Conservation (phyloP, 768 basidiomycete genomes). For the Lentinula boryana region DNA sequence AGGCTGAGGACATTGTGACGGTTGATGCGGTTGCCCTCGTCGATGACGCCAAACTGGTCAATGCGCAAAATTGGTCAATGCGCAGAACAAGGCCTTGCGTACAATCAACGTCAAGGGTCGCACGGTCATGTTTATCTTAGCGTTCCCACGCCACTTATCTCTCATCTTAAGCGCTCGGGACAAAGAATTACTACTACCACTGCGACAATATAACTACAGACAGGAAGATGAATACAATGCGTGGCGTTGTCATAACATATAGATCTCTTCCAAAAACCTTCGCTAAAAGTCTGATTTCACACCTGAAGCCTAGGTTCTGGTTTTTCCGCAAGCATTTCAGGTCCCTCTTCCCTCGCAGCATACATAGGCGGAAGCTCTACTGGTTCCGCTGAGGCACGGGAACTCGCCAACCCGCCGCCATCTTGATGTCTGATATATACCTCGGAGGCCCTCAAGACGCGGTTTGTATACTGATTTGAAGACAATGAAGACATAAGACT, state of each 20-base stretch:
- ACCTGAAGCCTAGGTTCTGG: not conserved
- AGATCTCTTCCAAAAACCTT: too few species aligned
- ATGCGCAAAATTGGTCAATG: slow-evolving; percentile 3
- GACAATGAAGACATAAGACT: not conserved
- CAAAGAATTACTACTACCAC: too few species aligned
- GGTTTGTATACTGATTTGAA: not conserved
- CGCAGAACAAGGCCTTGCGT: not conserved
- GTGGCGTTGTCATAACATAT: too few species aligned
- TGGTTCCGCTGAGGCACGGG: not conserved
- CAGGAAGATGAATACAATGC: too few species aligned
- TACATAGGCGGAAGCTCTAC: not conserved
- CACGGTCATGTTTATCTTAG: not conserved
- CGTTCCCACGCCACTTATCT: not conserved
- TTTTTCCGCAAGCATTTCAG: not conserved
- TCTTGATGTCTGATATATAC: not conserved
- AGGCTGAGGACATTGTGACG: not conserved
- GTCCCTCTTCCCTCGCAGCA: not conserved
- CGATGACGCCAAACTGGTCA: slow-evolving; percentile 6
- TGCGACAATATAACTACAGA: too few species aligned
- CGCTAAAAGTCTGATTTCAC: not conserved
- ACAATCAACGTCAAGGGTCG: not conserved
- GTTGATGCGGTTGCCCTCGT: not conserved
- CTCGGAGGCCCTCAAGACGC: not conserved
- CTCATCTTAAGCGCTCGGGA: not conserved
- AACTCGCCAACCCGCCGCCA: not conserved